Evolutionary conservation across 1,284 basidiomycete species (phyloP), one percentile per base, ranked within the genome.

Genomic region (Puccinia hordei): DNA sequence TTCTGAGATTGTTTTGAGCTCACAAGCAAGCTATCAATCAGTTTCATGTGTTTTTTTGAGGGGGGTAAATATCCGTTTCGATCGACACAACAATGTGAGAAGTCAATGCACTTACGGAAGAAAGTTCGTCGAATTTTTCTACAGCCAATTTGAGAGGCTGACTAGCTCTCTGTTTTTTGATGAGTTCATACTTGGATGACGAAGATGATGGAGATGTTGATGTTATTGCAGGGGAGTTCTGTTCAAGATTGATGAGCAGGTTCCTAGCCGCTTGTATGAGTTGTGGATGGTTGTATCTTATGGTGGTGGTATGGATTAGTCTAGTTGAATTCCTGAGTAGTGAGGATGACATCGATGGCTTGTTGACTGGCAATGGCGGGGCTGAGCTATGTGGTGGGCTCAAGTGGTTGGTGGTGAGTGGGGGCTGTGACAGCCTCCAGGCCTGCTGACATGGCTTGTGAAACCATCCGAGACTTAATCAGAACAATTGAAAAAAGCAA

Each of bases 11-110:
- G 27, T 51, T 55, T 69, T 66, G 49, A 79, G 68, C 51, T 79
- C 66, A 59, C 44, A 59, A n/a, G 66, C 65, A 38, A 79, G 66
- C 76, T 77, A 63, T 68, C 44, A 6, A 68, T 68, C 66, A 68
- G 66, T 68, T 41, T 12, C 38, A 68, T 46, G n/a, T 68, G 30
- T 44, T n/a, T n/a, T 66, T 66, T 66, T 27, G 65, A 35, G n/a
- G 3, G 8, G 19, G 19, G 41, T 66, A 66, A 66, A 66, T 44
- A 41, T 66, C 12, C 17, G 12, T 44, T 41, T 38, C 24, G 6
- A 38, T 12, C 4, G 24, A 6, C 41, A 15, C 24, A 46, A 68
- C 19, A 27, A 38, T 46, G 27, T 2, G 41, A 30, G 15, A 35
- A 12, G 55, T 6, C 38, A 41, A 27, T n/a, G n/a, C 17, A n/a